Percentiles rank a stretch among this genome's conserved stretches.
Conservation (phyloP, 768 basidiomycete genomes). For the Mycena crocata region DNA sequence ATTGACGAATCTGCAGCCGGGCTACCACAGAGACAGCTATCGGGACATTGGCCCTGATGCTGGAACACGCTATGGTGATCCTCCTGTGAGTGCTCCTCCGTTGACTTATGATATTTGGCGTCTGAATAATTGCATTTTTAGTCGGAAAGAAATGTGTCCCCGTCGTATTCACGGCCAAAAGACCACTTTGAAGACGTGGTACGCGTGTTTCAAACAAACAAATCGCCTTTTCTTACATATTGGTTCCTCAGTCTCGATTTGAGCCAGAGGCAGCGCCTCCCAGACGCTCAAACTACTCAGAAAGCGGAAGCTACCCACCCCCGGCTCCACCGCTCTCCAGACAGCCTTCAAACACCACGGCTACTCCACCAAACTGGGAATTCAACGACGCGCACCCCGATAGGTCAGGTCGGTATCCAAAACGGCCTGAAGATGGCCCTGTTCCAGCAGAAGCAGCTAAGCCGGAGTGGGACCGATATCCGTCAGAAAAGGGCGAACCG, state of each 20-base stretch:
- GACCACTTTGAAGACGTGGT: constrained; percentile 27
- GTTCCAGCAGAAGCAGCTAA: background rate
- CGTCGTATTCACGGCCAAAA: constrained; percentile 23
- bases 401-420: constrained; percentile 6
- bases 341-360: constrained; percentile 14
- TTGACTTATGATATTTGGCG: background rate
- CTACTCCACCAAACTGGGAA: constrained; percentile 14
- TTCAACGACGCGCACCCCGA: constrained; percentile 17
- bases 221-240: background rate
- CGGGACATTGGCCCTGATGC: constrained; percentile 28
- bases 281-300: constrained; percentile 23
- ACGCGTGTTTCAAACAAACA: background rate
- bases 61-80: constrained; percentile 18
- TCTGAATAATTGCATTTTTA: constrained; percentile 1
- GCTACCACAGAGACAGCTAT: constrained; percentile 22
- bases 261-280: constrained; percentile 15
- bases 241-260: constrained; percentile 6
- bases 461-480: constrained; percentile 19
- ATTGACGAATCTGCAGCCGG: constrained; percentile 12
- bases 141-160: constrained; percentile 25
- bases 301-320: constrained; percentile 3
- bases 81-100: constrained; percentile 17
- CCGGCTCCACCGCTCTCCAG: constrained; percentile 11
- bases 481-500: constrained; percentile 12
- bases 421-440: constrained; percentile 18